Base-by-base conservation (phyloP, 495 filamentous ascomycete species). In the Corynascus novoguineensis region DNA sequence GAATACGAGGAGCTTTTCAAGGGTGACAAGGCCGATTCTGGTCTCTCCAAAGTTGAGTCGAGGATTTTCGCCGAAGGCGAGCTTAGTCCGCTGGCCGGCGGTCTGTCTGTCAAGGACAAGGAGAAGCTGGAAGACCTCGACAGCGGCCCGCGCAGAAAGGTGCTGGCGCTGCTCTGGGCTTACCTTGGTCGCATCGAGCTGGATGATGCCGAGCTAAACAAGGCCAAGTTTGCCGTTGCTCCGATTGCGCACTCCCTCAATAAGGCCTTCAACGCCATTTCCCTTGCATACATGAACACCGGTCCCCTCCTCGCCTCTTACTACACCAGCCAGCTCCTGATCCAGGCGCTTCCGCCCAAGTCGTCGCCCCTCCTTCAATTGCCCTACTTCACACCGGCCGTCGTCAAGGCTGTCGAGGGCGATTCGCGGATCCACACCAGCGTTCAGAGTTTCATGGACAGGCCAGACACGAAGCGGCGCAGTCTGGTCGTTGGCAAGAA, bases 291-390 rank as follows among this genome's bases (percentile, higher is more conserved):
- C 71, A 86, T 86, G 63, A 91, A 88, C 72, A 87, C 89, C 6
- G 76, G 78, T 11, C 90, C 92, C 12, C 83, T 97, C 35, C 74
- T 97, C 47, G 79, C 87, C 22, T 84, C 90, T n/a, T 96, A 88
- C 75, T 82, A 81, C 60, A 78, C 85, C 31, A 86, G 86, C 55
- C 93, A 97, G 70, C 84, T 84, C 60, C 73, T 97, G 38, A 88
- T 97, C 50, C 93, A 98, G 76, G 95, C 92, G 28, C 69, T 97
- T 37, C 78, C 89, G 12, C 90, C 92, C 4, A 81, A 82, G 57
- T 78, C 85, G 2, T 96, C 90, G 15, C 92, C 93, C 0, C 88
- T 98, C 27, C 80, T 96, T 45, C 93, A 98, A 73, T 83, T 98
- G 22, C 93, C 93, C 7, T 77, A 95, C 70, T 87, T 98, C 71